These are phyloP conservation scores for Catunica adiposa DNA, from an alignment of 2,329 filamentous ascomycete species.

Conservation along the genomic window DNA sequence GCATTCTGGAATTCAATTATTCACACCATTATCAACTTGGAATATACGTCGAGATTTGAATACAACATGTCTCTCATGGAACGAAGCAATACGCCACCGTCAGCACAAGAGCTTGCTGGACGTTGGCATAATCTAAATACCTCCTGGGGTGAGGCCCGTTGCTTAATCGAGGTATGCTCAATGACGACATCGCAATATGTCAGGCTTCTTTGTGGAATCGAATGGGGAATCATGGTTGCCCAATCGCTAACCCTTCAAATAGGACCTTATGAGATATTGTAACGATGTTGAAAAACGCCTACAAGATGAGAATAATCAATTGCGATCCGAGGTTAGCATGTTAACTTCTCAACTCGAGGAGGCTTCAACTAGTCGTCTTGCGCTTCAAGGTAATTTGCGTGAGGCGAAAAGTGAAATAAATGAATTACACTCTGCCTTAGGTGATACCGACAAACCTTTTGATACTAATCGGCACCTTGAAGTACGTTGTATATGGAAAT, in stretches of 20 bases:
- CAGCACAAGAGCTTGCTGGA: slow-evolving; percentile 6
- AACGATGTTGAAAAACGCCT: slow-evolving; percentile 29
- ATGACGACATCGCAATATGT: neutral
- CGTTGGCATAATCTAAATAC: neutral
- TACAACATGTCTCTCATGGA: neutral
- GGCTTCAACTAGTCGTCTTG: too few relatives aligned
- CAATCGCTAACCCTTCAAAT: neutral
- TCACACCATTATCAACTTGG: too few relatives aligned
- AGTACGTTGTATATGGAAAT: too few relatives aligned
- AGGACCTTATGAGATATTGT: slow-evolving; percentile 33
- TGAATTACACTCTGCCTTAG: too few relatives aligned
- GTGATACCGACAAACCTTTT: too few relatives aligned
- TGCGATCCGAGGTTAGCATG: slow-evolving; percentile 19
- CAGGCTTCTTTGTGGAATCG: too few relatives aligned
- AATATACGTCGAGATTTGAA: too few relatives aligned
- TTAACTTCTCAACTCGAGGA: neutral
- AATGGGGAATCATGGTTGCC: neutral
- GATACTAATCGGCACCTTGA: too few relatives aligned
- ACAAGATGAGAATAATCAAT: slow-evolving; percentile 27
- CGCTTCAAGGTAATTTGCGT: too few relatives aligned
- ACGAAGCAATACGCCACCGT: neutral
- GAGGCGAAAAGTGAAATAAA: too few relatives aligned
- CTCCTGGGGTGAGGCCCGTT: neutral
- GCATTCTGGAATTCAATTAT: too few relatives aligned
- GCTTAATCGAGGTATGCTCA: slow-evolving; percentile 2